Base-by-base conservation (phyloP, 345 rosid species). In the Bruguiera sexangula region DNA sequence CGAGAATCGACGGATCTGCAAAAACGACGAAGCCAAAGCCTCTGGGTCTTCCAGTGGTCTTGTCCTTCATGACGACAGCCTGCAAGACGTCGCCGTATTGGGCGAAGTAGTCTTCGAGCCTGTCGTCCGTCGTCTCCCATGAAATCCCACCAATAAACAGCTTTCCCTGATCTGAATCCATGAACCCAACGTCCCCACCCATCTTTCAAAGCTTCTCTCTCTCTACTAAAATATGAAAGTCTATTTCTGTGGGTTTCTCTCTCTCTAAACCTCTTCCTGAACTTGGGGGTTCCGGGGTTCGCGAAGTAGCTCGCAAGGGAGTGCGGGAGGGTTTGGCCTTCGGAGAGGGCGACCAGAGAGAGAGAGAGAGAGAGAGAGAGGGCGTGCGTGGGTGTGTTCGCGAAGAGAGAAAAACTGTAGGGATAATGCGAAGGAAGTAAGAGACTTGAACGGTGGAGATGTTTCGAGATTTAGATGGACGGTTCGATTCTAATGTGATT, bases 121-220 rank as follows among this genome's bases (percentile, higher is more conserved):
- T 82, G 20, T 89, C 91, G 81, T 93, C 96, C 64, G 71, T 74
- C 1, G 96, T 93, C 70, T 93, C 98, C 98, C 96, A 90, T 46
- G 98, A 93, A 70, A 93, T 88, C 77, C 98, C 98, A 30, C 98
- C 96, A 70, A 93, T 84, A 76, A 93, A 90, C 4, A 93, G 86
- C 89, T 89, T 86, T 50, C 93, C 96, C 73, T 83, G 94, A 89
- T 94, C 95, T 56, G 96, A 89, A 73, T 91, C 90, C 93, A 93
- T 84, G 48, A 36, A 67, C 59, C 19, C 13, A 2, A 9, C 1
- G 4, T 1, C 9, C 39, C 8, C 48, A 1, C 13, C 48, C 3
- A 4, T 6, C 16, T 15, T 39, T 15, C 48, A 10, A 39, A 39
- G 48, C 48, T 11, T 43, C 50, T 3, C 50, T 3, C 50, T 43